Evolutionary conservation across 2,329 filamentous ascomycete species (phyloP).

Genomic region (Clarireedia paspali): DNA sequence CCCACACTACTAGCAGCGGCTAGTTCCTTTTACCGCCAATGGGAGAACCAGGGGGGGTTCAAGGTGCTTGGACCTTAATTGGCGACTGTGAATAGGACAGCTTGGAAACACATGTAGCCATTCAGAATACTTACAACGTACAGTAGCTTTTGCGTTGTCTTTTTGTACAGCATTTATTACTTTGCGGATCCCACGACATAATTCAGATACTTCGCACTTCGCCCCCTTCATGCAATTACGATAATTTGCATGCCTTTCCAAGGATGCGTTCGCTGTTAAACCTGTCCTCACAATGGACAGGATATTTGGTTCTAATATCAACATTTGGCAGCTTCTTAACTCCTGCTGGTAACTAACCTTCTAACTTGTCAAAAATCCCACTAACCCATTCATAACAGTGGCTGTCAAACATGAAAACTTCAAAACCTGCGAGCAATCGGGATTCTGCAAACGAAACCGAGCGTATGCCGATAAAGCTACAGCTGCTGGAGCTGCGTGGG

Average conservation of each 20-base stretch:
- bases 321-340: conserved; percentile 53
- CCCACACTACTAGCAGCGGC: neutral
- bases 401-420: conserved; percentile 94
- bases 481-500: conserved; percentile 58
- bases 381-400: conserved; percentile 39
- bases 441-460: conserved; percentile 95
- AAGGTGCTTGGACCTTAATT: neutral
- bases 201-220: neutral
- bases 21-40: neutral
- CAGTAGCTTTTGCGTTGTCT: neutral
- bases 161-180: neutral
- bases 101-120: conserved; percentile 8
- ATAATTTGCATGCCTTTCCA: neutral
- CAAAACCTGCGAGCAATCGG: conserved; percentile 92
- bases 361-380: neutral
- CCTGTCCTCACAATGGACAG: conserved; percentile 56
- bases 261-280: conserved; percentile 23
- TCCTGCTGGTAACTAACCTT: conserved; percentile 45
- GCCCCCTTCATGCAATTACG: neutral
- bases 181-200: neutral
- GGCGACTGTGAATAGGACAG: conserved; percentile 12
- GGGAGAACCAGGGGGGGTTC: neutral
- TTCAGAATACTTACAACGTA: too few relatives aligned
- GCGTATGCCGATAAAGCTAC: conserved; percentile 74
- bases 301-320: conserved; percentile 51